phyloP scores from a whole-genome alignment of 805 yeast species.

The Saccharomycodes ludwigii region DNA sequence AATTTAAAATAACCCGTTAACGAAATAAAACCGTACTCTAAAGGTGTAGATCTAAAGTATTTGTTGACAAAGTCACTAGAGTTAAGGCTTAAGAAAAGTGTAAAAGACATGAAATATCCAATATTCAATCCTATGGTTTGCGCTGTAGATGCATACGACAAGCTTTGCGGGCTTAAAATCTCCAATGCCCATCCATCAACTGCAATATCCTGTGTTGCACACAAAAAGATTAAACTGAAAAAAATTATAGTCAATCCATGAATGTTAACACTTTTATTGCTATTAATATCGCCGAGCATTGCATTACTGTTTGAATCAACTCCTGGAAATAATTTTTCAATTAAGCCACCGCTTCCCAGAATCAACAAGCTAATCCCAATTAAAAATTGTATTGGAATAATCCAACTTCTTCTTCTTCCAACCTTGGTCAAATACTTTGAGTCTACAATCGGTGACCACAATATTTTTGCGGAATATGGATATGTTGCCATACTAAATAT shows the following conservation, averaged over 20 bases:
- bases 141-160: slow-evolving; percentile 92
- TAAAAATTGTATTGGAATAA: slow-evolving; percentile 80
- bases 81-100: slow-evolving; percentile 80
- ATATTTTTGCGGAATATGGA: slow-evolving; percentile 81
- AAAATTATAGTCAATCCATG: slow-evolving; percentile 52
- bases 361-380: slow-evolving; percentile 55
- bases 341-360: slow-evolving; percentile 49
- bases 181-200: slow-evolving; percentile 99
- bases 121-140: slow-evolving; percentile 91
- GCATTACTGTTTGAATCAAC: slow-evolving; percentile 2
- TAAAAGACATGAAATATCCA: slow-evolving; percentile 85
- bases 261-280: slow-evolving; percentile 7
- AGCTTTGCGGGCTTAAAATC: slow-evolving; percentile 59
- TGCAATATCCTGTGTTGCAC: slow-evolving; percentile 97
- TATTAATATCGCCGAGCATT: background rate
- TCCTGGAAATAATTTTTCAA: slow-evolving; percentile 26
- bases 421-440: slow-evolving; percentile 53
- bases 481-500: slow-evolving; percentile 84
- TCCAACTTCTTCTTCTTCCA: slow-evolving; percentile 90
- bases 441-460: slow-evolving; percentile 96
- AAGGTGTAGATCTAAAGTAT: slow-evolving; percentile 54
- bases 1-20: slow-evolving; percentile 64
- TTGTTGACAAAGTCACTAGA: slow-evolving; percentile 88
- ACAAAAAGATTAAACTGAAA: slow-evolving; percentile 66
- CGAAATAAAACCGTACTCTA: slow-evolving; percentile 52